Percentiles rank a stretch among this genome's conserved stretches.
These are phyloP conservation scores for Gamarada debralockiae DNA, from an alignment of 495 filamentous ascomycete species.

Conservation along the genomic window DNA sequence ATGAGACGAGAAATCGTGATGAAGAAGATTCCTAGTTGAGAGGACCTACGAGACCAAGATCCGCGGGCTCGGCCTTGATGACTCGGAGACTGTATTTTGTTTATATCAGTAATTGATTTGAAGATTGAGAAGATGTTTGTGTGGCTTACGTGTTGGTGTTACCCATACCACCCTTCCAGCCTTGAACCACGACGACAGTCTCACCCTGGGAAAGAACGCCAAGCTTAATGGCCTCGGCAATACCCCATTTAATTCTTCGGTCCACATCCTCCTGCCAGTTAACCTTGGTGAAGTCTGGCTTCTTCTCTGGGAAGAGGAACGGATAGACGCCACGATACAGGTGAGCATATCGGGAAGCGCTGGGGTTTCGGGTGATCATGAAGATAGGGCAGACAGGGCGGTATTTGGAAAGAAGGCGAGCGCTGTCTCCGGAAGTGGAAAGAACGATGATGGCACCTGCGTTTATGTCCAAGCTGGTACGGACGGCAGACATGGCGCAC, in stretches of 20 bases:
- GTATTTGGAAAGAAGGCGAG: conserved; percentile 95
- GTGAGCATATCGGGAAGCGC: conserved; percentile 85
- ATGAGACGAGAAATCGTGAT: too few species aligned
- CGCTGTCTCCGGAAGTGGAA: conserved; percentile 86
- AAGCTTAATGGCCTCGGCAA: conserved; percentile 76
- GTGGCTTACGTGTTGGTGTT: conserved; percentile 81
- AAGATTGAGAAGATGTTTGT: not conserved
- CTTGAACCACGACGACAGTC: conserved; percentile 90
- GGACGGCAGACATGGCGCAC: conserved; percentile 93
- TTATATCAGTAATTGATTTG: conserved; percentile 10
- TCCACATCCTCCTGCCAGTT: conserved; percentile 99
- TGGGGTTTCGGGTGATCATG: conserved; percentile 89
- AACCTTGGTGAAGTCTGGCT: conserved; percentile 84
- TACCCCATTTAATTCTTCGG: conserved; percentile 92
- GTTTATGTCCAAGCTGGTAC: conserved; percentile 89
- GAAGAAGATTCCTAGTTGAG: too few species aligned
- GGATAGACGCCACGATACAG: conserved; percentile 97
- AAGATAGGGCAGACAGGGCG: conserved; percentile 97
- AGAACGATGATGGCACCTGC: conserved; percentile 92
- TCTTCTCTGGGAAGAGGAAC: conserved; percentile 86
- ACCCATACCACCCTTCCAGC: conserved; percentile 95
- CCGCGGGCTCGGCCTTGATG: conserved; percentile 49
- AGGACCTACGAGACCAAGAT: conserved; percentile 38
- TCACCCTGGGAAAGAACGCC: conserved; percentile 79
- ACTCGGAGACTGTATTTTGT: conserved; percentile 40